Conservation (phyloP, 2,329 filamentous ascomycete genomes). For the Lomentospora prolificans region DNA sequence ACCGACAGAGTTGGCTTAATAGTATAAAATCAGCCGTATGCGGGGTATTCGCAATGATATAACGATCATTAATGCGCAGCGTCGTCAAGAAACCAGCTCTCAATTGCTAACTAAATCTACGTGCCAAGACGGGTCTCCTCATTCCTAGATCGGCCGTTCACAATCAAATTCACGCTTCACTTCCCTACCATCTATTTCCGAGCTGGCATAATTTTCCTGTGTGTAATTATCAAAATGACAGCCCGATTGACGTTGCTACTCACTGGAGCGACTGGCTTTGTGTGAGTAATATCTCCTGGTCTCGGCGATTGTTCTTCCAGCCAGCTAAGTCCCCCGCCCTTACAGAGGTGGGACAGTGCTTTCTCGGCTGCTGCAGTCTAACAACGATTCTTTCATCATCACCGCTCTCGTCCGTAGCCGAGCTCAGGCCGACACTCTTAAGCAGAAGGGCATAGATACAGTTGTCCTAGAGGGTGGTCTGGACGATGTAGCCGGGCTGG, state of each 20-base stretch:
- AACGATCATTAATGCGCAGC: no score
- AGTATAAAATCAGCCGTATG: no score
- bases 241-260: neutral
- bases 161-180: no score
- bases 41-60: no score
- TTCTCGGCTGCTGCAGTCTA: constrained; percentile 8
- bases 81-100: no score
- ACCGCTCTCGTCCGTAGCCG: constrained; percentile 12
- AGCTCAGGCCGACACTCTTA: constrained; percentile 11
- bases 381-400: constrained; percentile 9
- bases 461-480: neutral
- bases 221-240: neutral
- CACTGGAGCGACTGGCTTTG: neutral
- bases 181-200: neutral
- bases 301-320: neutral
- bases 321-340: neutral
- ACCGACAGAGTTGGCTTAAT: no score
- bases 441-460: constrained; percentile 3
- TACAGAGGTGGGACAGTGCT: constrained; percentile 13
- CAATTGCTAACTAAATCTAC: no score
- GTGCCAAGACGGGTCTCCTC: no score
- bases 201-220: neutral
- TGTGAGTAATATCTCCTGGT: no score
- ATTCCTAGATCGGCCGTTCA: no score
- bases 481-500: constrained; percentile 12